Evolutionary conservation across 768 basidiomycete genomes (phyloP).

Genomic region (Tricholoma sp.): DNA sequence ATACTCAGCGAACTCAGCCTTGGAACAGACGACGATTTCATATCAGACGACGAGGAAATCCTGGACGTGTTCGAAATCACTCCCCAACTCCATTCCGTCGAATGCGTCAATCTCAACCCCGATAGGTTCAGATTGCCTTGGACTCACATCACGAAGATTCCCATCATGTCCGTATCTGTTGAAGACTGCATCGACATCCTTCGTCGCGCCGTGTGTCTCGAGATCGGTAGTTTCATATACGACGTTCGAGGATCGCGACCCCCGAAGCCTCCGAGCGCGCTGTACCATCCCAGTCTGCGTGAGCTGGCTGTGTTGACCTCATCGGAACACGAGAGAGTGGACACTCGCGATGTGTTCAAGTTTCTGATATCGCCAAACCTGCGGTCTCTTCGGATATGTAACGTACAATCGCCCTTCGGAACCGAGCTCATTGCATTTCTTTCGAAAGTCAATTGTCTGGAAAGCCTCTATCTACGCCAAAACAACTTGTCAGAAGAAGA

Average conservation of each 20-base stretch:
- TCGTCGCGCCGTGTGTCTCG: conserved; percentile 11
- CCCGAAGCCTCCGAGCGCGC: conserved; percentile 5
- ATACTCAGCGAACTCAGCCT: conserved; percentile 16
- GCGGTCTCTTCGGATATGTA: conserved; percentile 33
- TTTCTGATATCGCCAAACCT: conserved; percentile 30
- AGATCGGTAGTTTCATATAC: conserved; percentile 15
- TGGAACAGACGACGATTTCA: conserved; percentile 11
- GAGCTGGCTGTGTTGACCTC: conserved; percentile 33
- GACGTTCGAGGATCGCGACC: conserved; percentile 5
- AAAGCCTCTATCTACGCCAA: conserved; percentile 33
- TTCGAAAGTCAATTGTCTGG: conserved; percentile 24
- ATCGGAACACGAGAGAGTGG: conserved; percentile 29
- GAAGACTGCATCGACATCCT: conserved; percentile 14
- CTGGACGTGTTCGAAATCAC: conserved; percentile 15
- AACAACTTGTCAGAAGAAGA: conserved; percentile 30
- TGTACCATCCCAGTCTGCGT: conserved; percentile 27
- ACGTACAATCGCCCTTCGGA: conserved; percentile 29
- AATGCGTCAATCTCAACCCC: conserved; percentile 20
- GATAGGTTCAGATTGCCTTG: conserved; percentile 17
- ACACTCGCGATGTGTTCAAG: conserved; percentile 30
- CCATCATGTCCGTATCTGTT: conserved; percentile 12
- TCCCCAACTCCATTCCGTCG: conserved; percentile 15
- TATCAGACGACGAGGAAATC: conserved; percentile 3
- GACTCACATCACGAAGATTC: conserved; percentile 15
- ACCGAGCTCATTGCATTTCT: conserved; percentile 29